A percentile compares a stretch with the other conserved stretches of the same genome.
Conservation (phyloP, 1,284 basidiomycete species). For the Athelia sp. region DNA sequence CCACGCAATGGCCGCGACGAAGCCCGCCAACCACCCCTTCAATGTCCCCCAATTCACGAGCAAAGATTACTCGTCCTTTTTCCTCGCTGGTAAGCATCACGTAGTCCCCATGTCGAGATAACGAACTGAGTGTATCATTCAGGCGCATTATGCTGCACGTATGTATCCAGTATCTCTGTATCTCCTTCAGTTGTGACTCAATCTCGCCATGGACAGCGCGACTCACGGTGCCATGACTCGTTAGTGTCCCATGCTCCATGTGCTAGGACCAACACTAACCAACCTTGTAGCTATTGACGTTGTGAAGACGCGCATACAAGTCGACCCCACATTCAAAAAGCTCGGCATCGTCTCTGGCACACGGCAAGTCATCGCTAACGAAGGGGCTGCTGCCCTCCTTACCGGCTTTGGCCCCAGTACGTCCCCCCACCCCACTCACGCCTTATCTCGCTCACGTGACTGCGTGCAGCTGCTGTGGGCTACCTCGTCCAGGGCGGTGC, state of each 20-base stretch:
- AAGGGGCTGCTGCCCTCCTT: conserved; percentile 63
- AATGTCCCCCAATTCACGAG: conserved; percentile 49
- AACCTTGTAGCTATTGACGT: conserved; percentile 74
- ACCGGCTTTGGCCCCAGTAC: conserved; percentile 80
- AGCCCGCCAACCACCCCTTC: conserved; percentile 12
- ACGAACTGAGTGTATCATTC: conserved; percentile 38
- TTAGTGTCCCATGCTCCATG: too few relatives aligned
- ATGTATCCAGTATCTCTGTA: too few relatives aligned
- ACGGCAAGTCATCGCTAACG: conserved; percentile 65
- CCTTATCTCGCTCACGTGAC: too few relatives aligned
- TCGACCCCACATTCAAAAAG: conserved; percentile 72
- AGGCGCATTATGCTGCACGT: conserved; percentile 41
- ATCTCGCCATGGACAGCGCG: too few relatives aligned
- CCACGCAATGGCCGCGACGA: neutral
- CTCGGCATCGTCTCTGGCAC: conserved; percentile 69
- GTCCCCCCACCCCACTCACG: neutral
- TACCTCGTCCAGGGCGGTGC: conserved; percentile 78
- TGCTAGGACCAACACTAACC: too few relatives aligned
- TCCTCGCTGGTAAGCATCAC: conserved; percentile 52
- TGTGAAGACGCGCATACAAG: conserved; percentile 89
- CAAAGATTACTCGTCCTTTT: conserved; percentile 62
- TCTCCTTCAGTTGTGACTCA: too few relatives aligned
- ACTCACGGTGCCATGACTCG: too few relatives aligned
- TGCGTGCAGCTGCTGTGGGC: conserved; percentile 58
- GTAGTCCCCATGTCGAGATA: neutral